Evolutionary conservation across 2,329 filamentous ascomycete genomes (phyloP).

Genomic region (Scopulariopsis brevicaulis): DNA sequence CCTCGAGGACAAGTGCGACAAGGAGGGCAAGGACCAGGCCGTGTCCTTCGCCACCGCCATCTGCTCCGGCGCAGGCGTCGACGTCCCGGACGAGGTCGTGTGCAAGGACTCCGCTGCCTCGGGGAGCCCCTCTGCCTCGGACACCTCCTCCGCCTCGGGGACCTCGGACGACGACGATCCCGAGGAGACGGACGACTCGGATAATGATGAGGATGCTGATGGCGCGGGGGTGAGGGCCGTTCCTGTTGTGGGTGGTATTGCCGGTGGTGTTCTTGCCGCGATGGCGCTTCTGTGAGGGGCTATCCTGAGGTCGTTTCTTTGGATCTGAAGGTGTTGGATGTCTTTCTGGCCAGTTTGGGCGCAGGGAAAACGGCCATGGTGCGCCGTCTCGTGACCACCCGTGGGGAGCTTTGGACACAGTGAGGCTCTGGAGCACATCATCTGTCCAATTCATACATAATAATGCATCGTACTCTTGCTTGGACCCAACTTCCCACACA

Average conservation of each 20-base stretch:
- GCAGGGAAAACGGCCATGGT: background rate
- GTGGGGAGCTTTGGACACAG: background rate
- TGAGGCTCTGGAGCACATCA: background rate
- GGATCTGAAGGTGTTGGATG: background rate
- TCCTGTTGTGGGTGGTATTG: constrained; percentile 1
- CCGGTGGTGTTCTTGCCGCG: constrained; percentile 6
- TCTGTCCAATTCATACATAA: background rate
- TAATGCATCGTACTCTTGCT: background rate
- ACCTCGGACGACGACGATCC: background rate
- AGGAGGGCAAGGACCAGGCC: constrained; percentile 18
- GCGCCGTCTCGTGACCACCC: background rate
- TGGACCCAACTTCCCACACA: background rate
- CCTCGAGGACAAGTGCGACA: constrained; percentile 20
- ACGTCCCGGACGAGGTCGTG: constrained; percentile 22
- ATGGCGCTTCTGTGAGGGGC: background rate
- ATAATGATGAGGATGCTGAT: background rate
- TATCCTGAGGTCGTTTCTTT: background rate
- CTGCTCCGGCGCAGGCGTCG: constrained; percentile 23
- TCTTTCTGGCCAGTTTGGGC: background rate
- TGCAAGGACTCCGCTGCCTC: constrained; percentile 14
- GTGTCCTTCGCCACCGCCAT: constrained; percentile 24
- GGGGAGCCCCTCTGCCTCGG: background rate
- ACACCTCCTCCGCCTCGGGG: background rate
- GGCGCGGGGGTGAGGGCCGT: background rate
- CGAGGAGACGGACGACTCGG: background rate